These are phyloP conservation scores for Gaultheria prostrata DNA, from an alignment of 148 eudicot genomes.

Conservation along the genomic window DNA sequence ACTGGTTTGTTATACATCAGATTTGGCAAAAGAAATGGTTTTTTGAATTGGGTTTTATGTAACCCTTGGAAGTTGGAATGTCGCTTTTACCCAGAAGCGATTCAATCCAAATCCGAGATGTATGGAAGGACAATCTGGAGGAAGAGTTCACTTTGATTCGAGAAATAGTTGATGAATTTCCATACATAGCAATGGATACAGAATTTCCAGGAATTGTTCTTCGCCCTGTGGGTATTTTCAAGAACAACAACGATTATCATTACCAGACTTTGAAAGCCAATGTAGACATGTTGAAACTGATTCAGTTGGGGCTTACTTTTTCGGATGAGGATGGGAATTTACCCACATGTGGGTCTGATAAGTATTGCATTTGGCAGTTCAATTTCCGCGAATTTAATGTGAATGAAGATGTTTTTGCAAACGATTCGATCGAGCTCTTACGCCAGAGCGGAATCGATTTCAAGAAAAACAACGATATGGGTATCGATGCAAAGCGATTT, in stretches of 20 bases:
- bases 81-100: conserved; percentile 40
- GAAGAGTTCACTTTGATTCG: conserved; percentile 46
- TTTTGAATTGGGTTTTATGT: conserved; percentile 9
- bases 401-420: conserved; percentile 39
- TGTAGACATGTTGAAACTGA: conserved; percentile 46
- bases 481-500: conserved; percentile 36
- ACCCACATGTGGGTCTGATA: conserved; percentile 41
- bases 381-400: conserved; percentile 45
- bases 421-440: conserved; percentile 43
- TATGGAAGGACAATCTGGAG: conserved; percentile 45
- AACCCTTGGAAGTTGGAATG: conserved; percentile 24
- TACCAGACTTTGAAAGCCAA: conserved; percentile 48
- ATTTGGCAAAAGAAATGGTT: not conserved
- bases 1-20: not conserved
- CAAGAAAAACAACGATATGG: conserved; percentile 33
- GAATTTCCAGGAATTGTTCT: conserved; percentile 51
- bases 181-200: conserved; percentile 49
- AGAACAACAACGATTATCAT: conserved; percentile 38
- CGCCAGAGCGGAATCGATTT: conserved; percentile 48
- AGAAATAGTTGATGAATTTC: conserved; percentile 39
- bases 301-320: conserved; percentile 47
- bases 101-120: conserved; percentile 42
- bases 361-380: conserved; percentile 47
- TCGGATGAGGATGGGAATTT: conserved; percentile 44
- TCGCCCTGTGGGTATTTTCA: conserved; percentile 47